Conservation (phyloP, 805 yeast species). For the Vanderwaltozyma polyspora region DNA sequence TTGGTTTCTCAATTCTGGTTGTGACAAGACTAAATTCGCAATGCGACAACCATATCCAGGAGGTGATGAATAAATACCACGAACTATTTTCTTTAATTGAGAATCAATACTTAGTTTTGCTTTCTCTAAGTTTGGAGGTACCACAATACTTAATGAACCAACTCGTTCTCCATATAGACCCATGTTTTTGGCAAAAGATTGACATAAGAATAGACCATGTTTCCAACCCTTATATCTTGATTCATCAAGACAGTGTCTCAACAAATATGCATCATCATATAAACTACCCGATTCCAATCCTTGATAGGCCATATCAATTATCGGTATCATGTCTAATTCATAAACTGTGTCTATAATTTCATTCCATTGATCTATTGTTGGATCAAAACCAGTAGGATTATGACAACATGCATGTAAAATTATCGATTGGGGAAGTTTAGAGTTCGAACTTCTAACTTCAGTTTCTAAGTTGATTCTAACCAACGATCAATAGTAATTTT, state of each 20-base stretch:
- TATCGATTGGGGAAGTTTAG: slow-evolving; percentile 33
- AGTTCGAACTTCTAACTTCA: slow-evolving; percentile 35
- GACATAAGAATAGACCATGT: slow-evolving; percentile 55
- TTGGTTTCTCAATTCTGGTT: slow-evolving; percentile 45
- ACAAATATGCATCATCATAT: slow-evolving; percentile 54
- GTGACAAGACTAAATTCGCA: slow-evolving; percentile 63
- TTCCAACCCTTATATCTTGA: slow-evolving; percentile 25
- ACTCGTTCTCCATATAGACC: slow-evolving; percentile 94
- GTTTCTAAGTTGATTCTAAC: slow-evolving; percentile 43
- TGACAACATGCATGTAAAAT: slow-evolving; percentile 92
- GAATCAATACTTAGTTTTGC: slow-evolving; percentile 53
- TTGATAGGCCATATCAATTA: slow-evolving; percentile 91
- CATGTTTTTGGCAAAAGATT: slow-evolving; percentile 89
- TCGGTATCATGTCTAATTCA: slow-evolving; percentile 54
- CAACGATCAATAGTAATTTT: slow-evolving; percentile 56
- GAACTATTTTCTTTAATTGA: slow-evolving; percentile 69
- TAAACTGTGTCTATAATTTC: slow-evolving; percentile 54
- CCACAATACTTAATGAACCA: slow-evolving; percentile 58
- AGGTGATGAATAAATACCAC: slow-evolving; percentile 87
- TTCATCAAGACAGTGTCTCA: slow-evolving; percentile 28
- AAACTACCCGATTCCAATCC: slow-evolving; percentile 86
- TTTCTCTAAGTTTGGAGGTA: slow-evolving; percentile 34
- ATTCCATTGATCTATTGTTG: slow-evolving; percentile 71
- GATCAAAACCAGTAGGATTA: slow-evolving; percentile 95
- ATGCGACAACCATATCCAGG: slow-evolving; percentile 90